These are phyloP conservation scores for Cryptococcus maquisensis DNA, from an alignment of 1,284 basidiomycete genomes.

Conservation along the genomic window DNA sequence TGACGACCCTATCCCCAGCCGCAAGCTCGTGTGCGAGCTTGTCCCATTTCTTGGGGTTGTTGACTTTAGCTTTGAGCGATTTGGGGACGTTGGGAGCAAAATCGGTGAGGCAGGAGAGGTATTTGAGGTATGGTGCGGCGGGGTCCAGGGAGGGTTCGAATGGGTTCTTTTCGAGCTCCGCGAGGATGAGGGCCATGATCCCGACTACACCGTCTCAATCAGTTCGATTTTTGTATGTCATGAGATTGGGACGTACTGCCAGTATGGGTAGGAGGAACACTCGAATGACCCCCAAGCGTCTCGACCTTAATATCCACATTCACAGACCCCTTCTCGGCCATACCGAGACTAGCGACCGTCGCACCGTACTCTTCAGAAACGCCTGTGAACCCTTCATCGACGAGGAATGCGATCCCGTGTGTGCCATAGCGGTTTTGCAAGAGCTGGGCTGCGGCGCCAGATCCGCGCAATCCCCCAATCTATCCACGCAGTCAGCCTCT, in stretches of 20 bases:
- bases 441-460: constrained; percentile 34
- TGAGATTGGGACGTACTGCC: constrained; percentile 33
- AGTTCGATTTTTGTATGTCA: not conserved
- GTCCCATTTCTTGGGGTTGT: constrained; percentile 46
- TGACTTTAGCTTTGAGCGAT: constrained; percentile 34
- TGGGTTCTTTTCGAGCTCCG: constrained; percentile 44
- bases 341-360: constrained; percentile 47
- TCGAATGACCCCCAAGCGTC: constrained; percentile 46
- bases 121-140: constrained; percentile 49
- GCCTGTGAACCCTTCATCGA: constrained; percentile 52
- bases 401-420: constrained; percentile 47
- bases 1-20: constrained; percentile 25
- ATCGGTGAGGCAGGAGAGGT: constrained; percentile 52
- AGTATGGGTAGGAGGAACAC: constrained; percentile 47
- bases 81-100: constrained; percentile 47
- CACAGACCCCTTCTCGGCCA: constrained; percentile 52
- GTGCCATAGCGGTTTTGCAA: constrained; percentile 47
- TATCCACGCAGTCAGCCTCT: constrained; percentile 6
- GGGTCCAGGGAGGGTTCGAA: constrained; percentile 40
- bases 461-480: constrained; percentile 47
- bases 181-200: constrained; percentile 43
- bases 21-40: constrained; percentile 47
- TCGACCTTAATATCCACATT: constrained; percentile 44
- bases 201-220: constrained; percentile 38
- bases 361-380: constrained; percentile 42